A percentile compares a stretch with the other conserved stretches of the same genome.
Conservation (phyloP, 148 eudicot genomes). For the Cornus florida region DNA sequence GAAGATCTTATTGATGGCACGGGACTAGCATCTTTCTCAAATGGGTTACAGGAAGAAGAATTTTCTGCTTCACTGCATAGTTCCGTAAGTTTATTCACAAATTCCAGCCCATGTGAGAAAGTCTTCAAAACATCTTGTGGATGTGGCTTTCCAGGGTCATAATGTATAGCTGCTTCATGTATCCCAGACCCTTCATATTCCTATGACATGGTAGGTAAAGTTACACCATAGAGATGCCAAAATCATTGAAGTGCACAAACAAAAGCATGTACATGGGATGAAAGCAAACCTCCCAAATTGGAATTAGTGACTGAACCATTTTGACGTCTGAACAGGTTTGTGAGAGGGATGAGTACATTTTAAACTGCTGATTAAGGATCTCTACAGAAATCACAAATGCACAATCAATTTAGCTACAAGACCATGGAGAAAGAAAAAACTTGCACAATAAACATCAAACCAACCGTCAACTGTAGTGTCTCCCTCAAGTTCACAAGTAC, state of each 20-base stretch:
- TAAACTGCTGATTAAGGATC: conserved; percentile 74
- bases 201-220: conserved; percentile 31
- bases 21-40: conserved; percentile 22
- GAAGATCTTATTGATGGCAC: conserved; percentile 21
- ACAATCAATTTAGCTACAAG: not conserved
- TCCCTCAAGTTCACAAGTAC: conserved; percentile 86
- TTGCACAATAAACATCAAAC: conserved; percentile 14
- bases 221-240: conserved; percentile 9
- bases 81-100: conserved; percentile 47
- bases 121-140: conserved; percentile 65
- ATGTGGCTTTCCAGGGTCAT: conserved; percentile 63
- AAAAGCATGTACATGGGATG: not conserved
- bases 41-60: conserved; percentile 22
- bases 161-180: conserved; percentile 41
- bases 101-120: conserved; percentile 52
- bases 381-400: conserved; percentile 42
- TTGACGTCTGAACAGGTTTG: conserved; percentile 73
- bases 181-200: conserved; percentile 76
- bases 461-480: conserved; percentile 77
- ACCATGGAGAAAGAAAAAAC: not conserved
- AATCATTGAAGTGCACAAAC: not conserved
- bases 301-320: conserved; percentile 93
- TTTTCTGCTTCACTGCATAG: conserved; percentile 35
- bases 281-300: conserved; percentile 91
- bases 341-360: conserved; percentile 72